phyloP scores from a whole-genome alignment of 1,139 yeast genomes.

The Diutina catenulata region DNA sequence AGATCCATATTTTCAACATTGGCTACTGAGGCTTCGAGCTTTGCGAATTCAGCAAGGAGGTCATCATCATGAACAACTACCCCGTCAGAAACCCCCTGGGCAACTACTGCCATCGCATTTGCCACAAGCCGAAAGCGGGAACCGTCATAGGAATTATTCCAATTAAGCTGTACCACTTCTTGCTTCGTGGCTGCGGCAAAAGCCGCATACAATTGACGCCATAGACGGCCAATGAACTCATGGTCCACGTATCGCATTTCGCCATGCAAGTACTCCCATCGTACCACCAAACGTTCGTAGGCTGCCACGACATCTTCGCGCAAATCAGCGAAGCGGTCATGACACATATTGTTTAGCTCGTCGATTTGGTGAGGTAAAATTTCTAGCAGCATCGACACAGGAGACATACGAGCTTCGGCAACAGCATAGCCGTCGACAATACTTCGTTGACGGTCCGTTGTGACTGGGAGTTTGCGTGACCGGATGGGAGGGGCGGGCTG shows the following conservation, averaged over 20 bases:
- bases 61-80: background rate
- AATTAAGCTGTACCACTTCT: background rate
- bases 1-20: background rate
- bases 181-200: background rate
- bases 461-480: background rate
- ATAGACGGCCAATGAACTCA: background rate
- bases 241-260: background rate
- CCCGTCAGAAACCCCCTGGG: background rate
- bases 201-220: background rate
- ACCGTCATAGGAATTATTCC: background rate
- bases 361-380: background rate
- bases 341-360: slow-evolving; percentile 4
- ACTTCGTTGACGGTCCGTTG: background rate
- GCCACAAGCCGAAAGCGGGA: background rate
- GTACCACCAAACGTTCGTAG: background rate
- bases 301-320: background rate
- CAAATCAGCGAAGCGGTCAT: background rate
- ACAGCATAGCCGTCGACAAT: background rate
- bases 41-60: background rate
- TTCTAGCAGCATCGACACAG: background rate
- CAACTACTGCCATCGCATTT: background rate
- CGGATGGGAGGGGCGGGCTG: background rate
- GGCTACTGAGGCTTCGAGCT: background rate
- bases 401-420: background rate
- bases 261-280: slow-evolving; percentile 1